Base-by-base conservation (phyloP, 2,329 filamentous ascomycete genomes). In the Penicillium janthinellum region DNA sequence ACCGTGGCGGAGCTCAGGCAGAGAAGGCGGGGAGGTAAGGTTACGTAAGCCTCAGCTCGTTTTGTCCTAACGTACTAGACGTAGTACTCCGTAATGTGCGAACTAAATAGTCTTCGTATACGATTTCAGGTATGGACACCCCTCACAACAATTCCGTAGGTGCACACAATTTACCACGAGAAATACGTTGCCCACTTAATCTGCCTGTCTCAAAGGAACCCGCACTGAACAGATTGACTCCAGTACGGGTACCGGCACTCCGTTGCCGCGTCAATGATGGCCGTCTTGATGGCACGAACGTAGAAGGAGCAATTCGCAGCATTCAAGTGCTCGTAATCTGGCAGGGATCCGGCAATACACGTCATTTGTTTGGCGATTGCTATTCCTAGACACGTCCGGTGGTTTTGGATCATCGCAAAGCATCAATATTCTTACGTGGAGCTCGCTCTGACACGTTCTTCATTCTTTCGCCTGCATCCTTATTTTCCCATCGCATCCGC, bases 1-100 rank as follows among this genome's bases (percentile, higher is more conserved):
- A 64, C 62, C 60, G 60, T 64, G 61, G 63, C 59, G 62, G 65
- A 69, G 66, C 64, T 65, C 61, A 69, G 66, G 66, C 66, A 67
- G 65, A 64, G 62, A 67, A 69, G 67, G 67, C 67, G 67, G 67
- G 67, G 67, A 65, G 61, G 49, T 60, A 58, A 39, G 6, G 57
- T 69, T 64, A 69, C 63, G 44, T 65, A 69, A 65, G 51, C 38
- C 31, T 14, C 49, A 37, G 47, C 25, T 14, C 15, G 28, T 34
- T 25, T 38, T 31, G 54, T 50, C 44, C 54, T 51, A 31, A 54
- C 20, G 20, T 20, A 20, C 20, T 20, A 20, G 2, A 20, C 20
- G 41, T 25, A 59, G 54, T 20, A 20, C 20, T 20, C 1, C 20
- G 55, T 64, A 64, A 64, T 63, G 62, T 62, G 58, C 58, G 54